Conservation (phyloP, 108 stramenopile species). For the Chaetoceros tenuissimus region DNA sequence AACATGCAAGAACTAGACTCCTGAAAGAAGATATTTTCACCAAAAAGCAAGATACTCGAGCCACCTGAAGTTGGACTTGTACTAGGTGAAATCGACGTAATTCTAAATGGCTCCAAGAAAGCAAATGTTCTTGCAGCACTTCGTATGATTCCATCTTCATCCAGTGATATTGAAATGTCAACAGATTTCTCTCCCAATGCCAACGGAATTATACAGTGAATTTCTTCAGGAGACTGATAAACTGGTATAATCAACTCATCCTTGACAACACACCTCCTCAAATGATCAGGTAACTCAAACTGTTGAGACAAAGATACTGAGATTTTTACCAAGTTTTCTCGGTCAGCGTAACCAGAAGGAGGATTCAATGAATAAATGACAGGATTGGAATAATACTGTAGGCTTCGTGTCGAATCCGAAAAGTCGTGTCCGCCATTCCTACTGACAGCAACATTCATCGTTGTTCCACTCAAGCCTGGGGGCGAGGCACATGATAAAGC, state of each 20-base stretch:
- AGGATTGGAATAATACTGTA: background rate
- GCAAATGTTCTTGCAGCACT: background rate
- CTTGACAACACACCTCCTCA: background rate
- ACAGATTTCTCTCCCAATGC: background rate
- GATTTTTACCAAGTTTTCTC: background rate
- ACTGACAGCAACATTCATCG: background rate
- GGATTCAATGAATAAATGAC: background rate
- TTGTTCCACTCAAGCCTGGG: background rate
- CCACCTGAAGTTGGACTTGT: background rate
- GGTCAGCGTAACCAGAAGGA: background rate
- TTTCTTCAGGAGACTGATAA: background rate
- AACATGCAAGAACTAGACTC: background rate
- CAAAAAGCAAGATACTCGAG: background rate
- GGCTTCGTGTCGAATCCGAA: background rate
- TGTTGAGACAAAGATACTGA: background rate
- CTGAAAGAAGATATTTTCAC: background rate
- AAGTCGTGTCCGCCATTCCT: background rate
- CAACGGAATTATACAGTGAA: background rate
- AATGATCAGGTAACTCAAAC: background rate
- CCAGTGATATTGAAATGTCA: background rate
- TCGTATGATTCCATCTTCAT: background rate
- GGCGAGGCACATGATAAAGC: background rate
- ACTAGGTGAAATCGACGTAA: background rate
- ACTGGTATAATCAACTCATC: background rate
- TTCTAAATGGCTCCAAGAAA: background rate